Conservation (phyloP, 441 rosid species). For the Sinapis alba region DNA sequence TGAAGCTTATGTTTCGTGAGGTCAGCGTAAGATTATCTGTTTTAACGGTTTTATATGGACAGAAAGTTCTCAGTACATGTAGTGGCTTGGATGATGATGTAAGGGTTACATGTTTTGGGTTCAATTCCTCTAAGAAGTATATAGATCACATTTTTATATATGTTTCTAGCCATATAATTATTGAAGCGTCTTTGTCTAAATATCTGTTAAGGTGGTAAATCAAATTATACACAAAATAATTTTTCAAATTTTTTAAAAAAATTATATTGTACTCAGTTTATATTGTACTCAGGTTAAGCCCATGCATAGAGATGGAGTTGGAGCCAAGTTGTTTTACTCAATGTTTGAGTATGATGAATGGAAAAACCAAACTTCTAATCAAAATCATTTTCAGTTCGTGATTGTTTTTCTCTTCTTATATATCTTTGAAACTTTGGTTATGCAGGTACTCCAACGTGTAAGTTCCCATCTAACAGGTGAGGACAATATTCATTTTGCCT, state of each 20-base stretch:
- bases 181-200: too few relatives aligned
- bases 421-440: not conserved
- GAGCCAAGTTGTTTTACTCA: not conserved
- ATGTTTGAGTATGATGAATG: not conserved
- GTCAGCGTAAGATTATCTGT: not conserved
- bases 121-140: too few relatives aligned
- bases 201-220: too few relatives aligned
- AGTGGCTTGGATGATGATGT: not conserved
- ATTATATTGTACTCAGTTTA: not conserved
- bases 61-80: not conserved
- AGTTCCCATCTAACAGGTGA: slow-evolving; percentile 5
- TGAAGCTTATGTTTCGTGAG: not conserved
- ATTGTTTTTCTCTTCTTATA: not conserved
- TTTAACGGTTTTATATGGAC: not conserved
- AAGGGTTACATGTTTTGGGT: not conserved
- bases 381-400: not conserved
- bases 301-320: not conserved
- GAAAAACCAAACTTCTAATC: not conserved
- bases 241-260: too few relatives aligned
- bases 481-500: not conserved
- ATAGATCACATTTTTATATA: too few relatives aligned
- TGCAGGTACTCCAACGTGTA: not conserved
- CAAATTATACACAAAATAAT: too few relatives aligned
- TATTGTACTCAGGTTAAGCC: not conserved
- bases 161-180: too few relatives aligned